phyloP scores from a whole-genome alignment of 2,329 filamentous ascomycete genomes.

The Colletotrichum aenigma region DNA sequence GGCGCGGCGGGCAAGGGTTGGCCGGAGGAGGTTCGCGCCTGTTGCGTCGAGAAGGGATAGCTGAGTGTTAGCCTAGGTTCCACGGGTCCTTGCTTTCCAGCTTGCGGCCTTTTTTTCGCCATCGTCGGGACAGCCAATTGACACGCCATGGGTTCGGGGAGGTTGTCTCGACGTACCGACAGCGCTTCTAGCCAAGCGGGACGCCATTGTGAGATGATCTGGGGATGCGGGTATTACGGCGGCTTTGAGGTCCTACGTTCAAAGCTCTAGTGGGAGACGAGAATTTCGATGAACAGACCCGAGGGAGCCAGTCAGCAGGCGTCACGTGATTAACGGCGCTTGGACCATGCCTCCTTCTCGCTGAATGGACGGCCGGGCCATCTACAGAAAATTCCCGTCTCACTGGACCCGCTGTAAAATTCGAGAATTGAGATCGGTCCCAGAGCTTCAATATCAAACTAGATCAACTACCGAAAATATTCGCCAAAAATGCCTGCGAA shows the following conservation, averaged over 20 bases:
- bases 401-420: conserved; percentile 9
- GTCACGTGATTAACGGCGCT: conserved; percentile 37
- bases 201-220: conserved; percentile 86
- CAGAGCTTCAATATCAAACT: conserved; percentile 1
- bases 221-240: conserved; percentile 54
- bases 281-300: conserved; percentile 44
- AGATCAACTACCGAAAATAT: neutral
- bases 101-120: neutral
- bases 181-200: conserved; percentile 94
- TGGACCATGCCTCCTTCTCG: neutral
- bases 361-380: neutral
- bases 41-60: conserved; percentile 26
- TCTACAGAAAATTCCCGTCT: conserved; percentile 7
- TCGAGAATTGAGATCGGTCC: neutral
- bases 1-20: conserved; percentile 75
- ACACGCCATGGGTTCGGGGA: conserved; percentile 22
- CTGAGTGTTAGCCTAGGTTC: conserved; percentile 21
- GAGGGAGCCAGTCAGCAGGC: conserved; percentile 35
- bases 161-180: conserved; percentile 71
- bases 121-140: conserved; percentile 38
- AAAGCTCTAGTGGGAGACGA: conserved; percentile 48
- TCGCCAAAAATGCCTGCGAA: conserved; percentile 30
- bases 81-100: neutral
- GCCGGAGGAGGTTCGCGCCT: conserved; percentile 93
- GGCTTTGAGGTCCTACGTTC: conserved; percentile 44